Evolutionary conservation across 176 grass and related monocot species (phyloP).

Genomic region (Oropetium thomaeum): DNA sequence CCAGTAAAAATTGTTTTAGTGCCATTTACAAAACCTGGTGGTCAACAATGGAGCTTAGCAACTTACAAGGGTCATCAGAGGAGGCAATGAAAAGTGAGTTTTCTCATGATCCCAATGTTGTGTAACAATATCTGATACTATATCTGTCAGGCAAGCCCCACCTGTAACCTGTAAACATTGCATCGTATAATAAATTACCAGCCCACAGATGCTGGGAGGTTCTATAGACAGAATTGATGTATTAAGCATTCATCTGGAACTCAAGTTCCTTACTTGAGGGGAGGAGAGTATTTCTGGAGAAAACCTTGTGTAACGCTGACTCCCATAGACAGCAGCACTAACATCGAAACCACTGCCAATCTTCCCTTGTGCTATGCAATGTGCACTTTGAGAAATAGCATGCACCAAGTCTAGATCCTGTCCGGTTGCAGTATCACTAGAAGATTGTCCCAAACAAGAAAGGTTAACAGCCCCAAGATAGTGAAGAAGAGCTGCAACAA

Average conservation of each 20-base stretch:
- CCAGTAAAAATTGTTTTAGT: conserved; percentile 6
- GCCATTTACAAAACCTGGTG: not conserved
- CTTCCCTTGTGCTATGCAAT: conserved; percentile 98
- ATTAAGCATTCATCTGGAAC: not conserved
- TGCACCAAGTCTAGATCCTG: conserved; percentile 77
- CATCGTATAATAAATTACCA: conserved; percentile 27
- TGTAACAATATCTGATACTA: conserved; percentile 61
- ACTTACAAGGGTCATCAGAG: conserved; percentile 85
- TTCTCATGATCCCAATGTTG: conserved; percentile 86
- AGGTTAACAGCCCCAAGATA: conserved; percentile 84
- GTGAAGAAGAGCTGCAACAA: conserved; percentile 78
- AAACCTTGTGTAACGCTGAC: conserved; percentile 80
- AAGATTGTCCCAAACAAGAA: conserved; percentile 39
- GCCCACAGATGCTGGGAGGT: not conserved
- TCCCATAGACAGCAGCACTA: conserved; percentile 92
- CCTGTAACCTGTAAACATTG: conserved; percentile 50
- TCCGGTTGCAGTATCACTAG: conserved; percentile 19
- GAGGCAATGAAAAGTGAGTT: conserved; percentile 76
- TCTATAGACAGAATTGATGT: not conserved
- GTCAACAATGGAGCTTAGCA: conserved; percentile 20
- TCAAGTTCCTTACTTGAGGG: conserved; percentile 49
- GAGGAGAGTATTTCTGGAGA: conserved; percentile 73
- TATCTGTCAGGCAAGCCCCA: conserved; percentile 49
- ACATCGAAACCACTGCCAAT: conserved; percentile 94
- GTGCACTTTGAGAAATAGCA: conserved; percentile 81